Evolutionary conservation across 2,329 filamentous ascomycete species (phyloP), one percentile per base, ranked within the genome.

Genomic region (Simplicillium aogashimaense): DNA sequence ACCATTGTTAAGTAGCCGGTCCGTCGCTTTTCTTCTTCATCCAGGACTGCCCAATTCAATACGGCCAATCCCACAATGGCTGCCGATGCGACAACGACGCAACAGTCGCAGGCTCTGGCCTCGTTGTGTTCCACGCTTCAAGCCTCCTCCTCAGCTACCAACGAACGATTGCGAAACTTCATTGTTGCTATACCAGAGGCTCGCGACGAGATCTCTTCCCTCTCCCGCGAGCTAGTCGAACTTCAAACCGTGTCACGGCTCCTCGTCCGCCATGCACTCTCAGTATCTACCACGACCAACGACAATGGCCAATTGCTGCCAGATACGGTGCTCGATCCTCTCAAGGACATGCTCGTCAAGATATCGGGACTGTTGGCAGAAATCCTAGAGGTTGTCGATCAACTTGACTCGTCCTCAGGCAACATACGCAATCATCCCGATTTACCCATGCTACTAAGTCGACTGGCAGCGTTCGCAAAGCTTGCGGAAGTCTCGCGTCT

Each of bases 221-320:
- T 55, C 25, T 51, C 48, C 14, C 53, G 51, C n/a, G 53, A 55
- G 46, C 48, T 55, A 9, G 47, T 51, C 3, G 50, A 53, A 40
- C 38, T 55, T 3, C 50, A 50, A 43, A 47, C 53, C 43, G 48
- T 47, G 8, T 43, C 51, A n/a, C 49, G 50, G 10, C 43, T 53
- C 20, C 47, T 54, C 30, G 42, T 45, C 36, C 49, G 52, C 39
- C 51, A 54, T 39, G 47, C 47, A 12, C 30, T 15, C 30, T 32
- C 48, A 4, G 52, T 51, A 12, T 29, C 38, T 9, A 43, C 39
- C 10, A 14, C 41, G 10, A 40, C 33, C 9, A 38, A 52, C 7
- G 47, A 50, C 7, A 11, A 16, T 7, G 39, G 41, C 14, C 16
- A 53, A 30, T 38, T 40, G 10, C 35, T 40, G 28, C 48, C 50